Percentiles rank a stretch among this genome's conserved stretches.
Evolutionary conservation across 2,329 filamentous ascomycete genomes (phyloP).

Genomic region (Lithohypha guttulata): DNA sequence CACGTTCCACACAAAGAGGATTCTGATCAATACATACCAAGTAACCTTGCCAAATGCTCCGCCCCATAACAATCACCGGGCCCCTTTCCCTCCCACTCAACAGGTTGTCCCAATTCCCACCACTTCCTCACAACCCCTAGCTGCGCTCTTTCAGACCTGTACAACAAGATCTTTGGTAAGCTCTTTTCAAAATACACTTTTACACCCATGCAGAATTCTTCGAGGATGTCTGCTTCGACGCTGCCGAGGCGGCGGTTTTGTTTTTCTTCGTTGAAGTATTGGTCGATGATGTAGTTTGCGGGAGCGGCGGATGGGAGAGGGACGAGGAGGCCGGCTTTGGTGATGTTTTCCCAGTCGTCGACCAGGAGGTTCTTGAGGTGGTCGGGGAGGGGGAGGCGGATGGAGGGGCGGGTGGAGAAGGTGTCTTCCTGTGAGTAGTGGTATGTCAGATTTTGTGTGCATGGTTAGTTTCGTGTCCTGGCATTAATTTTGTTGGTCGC

Average conservation of each 20-base stretch:
- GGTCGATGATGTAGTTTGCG: constrained; percentile 65
- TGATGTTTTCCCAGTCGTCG: constrained; percentile 98
- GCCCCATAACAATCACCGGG: constrained; percentile 79
- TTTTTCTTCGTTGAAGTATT: constrained; percentile 64
- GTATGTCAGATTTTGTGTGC: not conserved
- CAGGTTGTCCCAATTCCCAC: constrained; percentile 52
- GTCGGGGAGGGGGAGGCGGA: constrained; percentile 79
- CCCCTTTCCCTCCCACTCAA: constrained; percentile 54
- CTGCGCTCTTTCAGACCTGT: constrained; percentile 86
- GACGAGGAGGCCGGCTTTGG: constrained; percentile 85
- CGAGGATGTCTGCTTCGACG: constrained; percentile 71
- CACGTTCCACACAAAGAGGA: not conserved
- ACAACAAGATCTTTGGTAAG: constrained; percentile 78
- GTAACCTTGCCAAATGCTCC: constrained; percentile 78
- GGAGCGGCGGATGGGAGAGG: constrained; percentile 68
- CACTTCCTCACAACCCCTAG: constrained; percentile 52
- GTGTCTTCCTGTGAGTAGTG: constrained; percentile 60
- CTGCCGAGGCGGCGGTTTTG: constrained; percentile 54
- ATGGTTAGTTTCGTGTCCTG: not conserved
- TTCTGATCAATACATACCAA: constrained; percentile 52
- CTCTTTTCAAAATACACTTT: constrained; percentile 91
- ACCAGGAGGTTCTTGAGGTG: constrained; percentile 84
- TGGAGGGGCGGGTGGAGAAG: constrained; percentile 72
- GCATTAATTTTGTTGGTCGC: not conserved
- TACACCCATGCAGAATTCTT: constrained; percentile 77